A percentile compares a stretch with the other conserved stretches of the same genome.
Evolutionary conservation across 2,329 filamentous ascomycete species (phyloP).

Genomic region (Fusarium sp.): DNA sequence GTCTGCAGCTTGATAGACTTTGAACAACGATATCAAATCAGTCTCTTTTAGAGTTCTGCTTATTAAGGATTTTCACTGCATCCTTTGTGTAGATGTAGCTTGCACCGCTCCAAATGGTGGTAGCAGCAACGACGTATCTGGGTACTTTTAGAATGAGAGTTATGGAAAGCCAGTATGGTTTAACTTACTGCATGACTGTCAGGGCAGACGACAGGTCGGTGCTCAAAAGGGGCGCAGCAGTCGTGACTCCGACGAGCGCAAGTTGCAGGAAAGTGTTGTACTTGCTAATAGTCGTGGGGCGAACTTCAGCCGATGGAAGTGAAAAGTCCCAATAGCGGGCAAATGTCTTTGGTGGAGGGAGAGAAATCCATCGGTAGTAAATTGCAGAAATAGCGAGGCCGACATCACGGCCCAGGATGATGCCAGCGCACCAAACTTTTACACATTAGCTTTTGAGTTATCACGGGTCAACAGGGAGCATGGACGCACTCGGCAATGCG

Average conservation of each 20-base stretch:
- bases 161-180: background rate
- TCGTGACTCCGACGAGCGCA: conserved; percentile 84
- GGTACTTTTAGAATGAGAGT: background rate
- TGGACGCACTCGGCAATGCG: conserved; percentile 75
- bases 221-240: conserved; percentile 80
- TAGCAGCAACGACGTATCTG: conserved; percentile 86
- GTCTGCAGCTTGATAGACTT: background rate
- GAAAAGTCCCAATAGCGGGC: conserved; percentile 97
- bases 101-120: conserved; percentile 91
- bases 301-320: conserved; percentile 85
- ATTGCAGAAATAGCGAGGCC: conserved; percentile 86
- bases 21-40: conserved; percentile 1
- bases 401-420: conserved; percentile 90
- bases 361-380: conserved; percentile 94
- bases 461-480: background rate
- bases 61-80: conserved; percentile 83
- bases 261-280: conserved; percentile 95
- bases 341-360: conserved; percentile 94
- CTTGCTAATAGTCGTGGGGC: conserved; percentile 85
- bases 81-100: conserved; percentile 93
- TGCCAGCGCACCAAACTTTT: conserved; percentile 83
- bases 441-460: background rate
- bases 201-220: conserved; percentile 65
- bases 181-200: conserved; percentile 71
- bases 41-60: conserved; percentile 36